Evolutionary conservation across 2,329 filamentous ascomycete species (phyloP).

Genomic region (Fusarium nisikadoi): DNA sequence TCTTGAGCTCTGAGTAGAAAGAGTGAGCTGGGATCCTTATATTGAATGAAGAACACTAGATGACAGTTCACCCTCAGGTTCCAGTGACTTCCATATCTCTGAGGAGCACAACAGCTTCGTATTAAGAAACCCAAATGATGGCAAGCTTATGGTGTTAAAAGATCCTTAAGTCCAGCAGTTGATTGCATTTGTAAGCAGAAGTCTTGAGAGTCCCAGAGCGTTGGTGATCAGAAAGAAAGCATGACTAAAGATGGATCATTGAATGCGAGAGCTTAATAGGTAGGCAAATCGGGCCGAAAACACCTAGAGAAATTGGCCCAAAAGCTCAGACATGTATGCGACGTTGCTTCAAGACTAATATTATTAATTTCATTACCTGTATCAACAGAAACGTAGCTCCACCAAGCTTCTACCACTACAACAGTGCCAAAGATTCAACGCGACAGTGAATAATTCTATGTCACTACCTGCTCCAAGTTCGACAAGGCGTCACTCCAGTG

Average conservation of each 20-base stretch:
- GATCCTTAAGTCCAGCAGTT: rapidly evolving
- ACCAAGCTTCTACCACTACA: background rate
- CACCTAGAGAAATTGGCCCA: background rate
- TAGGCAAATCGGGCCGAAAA: background rate
- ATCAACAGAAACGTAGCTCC: background rate
- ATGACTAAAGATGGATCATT: background rate
- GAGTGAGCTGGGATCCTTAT: background rate
- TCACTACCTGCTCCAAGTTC: no score
- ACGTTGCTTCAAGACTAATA: background rate
- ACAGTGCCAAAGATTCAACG: background rate
- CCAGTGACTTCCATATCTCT: no score
- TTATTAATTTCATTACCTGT: no score
- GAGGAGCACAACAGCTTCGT: no score
- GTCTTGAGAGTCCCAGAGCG: background rate
- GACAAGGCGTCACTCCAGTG: no score
- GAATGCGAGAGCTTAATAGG: rapidly evolving
- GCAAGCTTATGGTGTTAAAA: background rate
- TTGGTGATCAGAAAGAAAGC: background rate
- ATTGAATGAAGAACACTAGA: rapidly evolving
- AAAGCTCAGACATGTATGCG: background rate
- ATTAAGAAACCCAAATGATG: no score
- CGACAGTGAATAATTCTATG: rapidly evolving
- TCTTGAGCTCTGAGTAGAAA: background rate
- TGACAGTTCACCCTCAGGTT: no score
- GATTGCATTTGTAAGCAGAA: background rate